A percentile compares a stretch with the other conserved stretches of the same genome.
Conservation (phyloP, 2,329 filamentous ascomycete species). For the Sclerotinia borealis region DNA sequence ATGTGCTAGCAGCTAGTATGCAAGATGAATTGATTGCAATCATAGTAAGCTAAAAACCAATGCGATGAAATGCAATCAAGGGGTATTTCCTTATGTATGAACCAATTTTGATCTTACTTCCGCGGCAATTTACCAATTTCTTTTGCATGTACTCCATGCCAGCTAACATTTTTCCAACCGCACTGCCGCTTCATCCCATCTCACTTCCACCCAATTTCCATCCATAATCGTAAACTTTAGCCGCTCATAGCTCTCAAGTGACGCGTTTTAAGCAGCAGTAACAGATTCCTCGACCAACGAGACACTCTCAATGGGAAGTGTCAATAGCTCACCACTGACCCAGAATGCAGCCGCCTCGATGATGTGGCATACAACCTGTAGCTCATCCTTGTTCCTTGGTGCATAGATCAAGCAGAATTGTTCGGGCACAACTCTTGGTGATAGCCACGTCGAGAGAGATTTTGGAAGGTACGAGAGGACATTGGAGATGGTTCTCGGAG, state of each 20-base stretch:
- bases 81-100: slow-evolving; percentile 1
- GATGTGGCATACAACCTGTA: slow-evolving; percentile 61
- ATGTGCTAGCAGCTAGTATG: neutral
- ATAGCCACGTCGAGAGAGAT: neutral
- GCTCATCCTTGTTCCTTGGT: slow-evolving; percentile 61
- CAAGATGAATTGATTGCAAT: neutral
- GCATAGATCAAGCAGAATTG: slow-evolving; percentile 82
- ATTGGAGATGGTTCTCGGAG: neutral
- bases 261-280: neutral
- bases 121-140: neutral
- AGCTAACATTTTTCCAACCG: neutral
- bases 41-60: neutral
- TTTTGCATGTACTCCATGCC: neutral
- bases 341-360: slow-evolving; percentile 72
- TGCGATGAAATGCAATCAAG: neutral
- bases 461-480: neutral
- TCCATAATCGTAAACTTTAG: neutral
- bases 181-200: neutral
- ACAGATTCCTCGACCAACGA: neutral
- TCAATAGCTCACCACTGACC: slow-evolving; percentile 34
- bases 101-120: slow-evolving; percentile 7
- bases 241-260: neutral
- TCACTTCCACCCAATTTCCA: neutral
- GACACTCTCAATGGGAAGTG: slow-evolving; percentile 18
- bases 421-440: slow-evolving; percentile 46